These are phyloP conservation scores for Parsonsia alboflavescens DNA, from an alignment of 257 asterid genomes.

Conservation along the genomic window DNA sequence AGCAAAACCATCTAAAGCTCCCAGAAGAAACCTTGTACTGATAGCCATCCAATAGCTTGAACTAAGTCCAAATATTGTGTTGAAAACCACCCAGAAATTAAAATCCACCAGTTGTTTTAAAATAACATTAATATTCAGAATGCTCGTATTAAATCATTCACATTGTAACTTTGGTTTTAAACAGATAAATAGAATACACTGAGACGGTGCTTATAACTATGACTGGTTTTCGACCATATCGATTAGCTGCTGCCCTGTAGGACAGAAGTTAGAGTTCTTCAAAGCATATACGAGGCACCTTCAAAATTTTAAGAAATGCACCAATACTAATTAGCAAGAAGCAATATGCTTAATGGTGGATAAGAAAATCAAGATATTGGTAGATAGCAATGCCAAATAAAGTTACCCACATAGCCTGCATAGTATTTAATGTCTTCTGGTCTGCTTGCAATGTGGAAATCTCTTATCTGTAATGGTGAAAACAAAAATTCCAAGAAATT, in stretches of 20 bases:
- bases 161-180: not conserved
- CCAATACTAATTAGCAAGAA: not conserved
- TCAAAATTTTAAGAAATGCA: conserved; percentile 10
- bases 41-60: conserved; percentile 87
- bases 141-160: not conserved
- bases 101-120: not conserved
- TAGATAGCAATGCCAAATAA: not conserved
- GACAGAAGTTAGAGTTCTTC: conserved; percentile 81
- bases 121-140: too few relatives aligned
- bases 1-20: conserved; percentile 60
- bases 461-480: conserved; percentile 27
- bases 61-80: conserved; percentile 68
- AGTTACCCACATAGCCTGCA: conserved; percentile 41
- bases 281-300: conserved; percentile 78
- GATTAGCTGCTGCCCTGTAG: conserved; percentile 80
- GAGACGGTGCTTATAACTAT: conserved; percentile 49
- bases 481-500: not conserved
- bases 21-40: conserved; percentile 66
- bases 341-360: not conserved
- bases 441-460: conserved; percentile 32
- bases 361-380: not conserved
- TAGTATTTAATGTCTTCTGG: conserved; percentile 40
- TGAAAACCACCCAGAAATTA: conserved; percentile 62
- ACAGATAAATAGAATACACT: conserved; percentile 27
- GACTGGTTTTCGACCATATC: conserved; percentile 78